Conservation (phyloP, 106 monocot species). For the Allium fistulosum region DNA sequence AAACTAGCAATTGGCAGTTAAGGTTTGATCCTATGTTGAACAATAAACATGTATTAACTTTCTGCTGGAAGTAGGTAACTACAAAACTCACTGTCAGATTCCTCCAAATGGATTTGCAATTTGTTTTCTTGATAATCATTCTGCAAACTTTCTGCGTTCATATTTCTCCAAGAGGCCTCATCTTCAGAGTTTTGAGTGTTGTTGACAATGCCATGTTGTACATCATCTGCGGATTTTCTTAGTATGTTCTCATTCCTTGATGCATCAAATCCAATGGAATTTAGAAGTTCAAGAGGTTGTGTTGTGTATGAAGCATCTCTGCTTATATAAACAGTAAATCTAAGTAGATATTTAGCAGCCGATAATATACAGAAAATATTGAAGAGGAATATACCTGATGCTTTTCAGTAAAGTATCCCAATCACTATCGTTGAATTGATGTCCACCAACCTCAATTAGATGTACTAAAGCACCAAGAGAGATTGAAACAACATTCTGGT, state of each 20-base stretch:
- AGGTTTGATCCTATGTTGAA: no score
- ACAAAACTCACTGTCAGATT: constrained; percentile 59
- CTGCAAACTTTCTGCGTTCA: constrained; percentile 5
- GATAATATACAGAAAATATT: not conserved
- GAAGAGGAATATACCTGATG: constrained; percentile 51
- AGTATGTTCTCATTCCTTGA: constrained; percentile 23
- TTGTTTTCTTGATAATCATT: constrained; percentile 28
- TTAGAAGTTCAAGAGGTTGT: constrained; percentile 93
- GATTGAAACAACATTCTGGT: constrained; percentile 93
- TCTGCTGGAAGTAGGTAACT: not conserved
- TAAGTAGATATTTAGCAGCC: constrained; percentile 3
- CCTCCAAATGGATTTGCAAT: constrained; percentile 23
- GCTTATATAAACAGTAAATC: constrained; percentile 12
- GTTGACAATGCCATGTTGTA: constrained; percentile 20
- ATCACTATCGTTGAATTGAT: constrained; percentile 84
- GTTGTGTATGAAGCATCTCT: constrained; percentile 98
- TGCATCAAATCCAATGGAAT: constrained; percentile 75
- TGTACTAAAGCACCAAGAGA: constrained; percentile 95
- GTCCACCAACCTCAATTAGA: constrained; percentile 94
- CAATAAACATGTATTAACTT: not conserved
- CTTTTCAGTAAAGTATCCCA: constrained; percentile 93
- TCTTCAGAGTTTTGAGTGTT: constrained; percentile 17
- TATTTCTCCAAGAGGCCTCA: constrained; percentile 19
- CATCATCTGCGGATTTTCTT: constrained; percentile 18
- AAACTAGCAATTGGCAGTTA: no score